Conservation (phyloP, 768 basidiomycete genomes). For the Boletus pseudopeckii region DNA sequence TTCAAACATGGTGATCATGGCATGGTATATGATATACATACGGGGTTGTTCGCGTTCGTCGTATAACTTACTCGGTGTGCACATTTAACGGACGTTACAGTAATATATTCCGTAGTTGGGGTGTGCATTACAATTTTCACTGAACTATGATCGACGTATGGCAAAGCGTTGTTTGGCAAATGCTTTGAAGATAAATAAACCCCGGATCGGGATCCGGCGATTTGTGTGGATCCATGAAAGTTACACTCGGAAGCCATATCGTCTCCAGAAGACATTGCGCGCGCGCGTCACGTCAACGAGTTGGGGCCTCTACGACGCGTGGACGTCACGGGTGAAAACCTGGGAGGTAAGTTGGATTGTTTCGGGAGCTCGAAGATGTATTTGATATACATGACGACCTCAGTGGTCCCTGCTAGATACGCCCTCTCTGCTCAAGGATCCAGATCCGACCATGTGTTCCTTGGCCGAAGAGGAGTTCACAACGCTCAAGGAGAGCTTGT, state of each 20-base stretch:
- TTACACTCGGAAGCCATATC: slow-evolving; percentile 44
- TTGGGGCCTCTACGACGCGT: slow-evolving; percentile 66
- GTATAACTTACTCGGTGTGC: neutral
- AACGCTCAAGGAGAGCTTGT: slow-evolving; percentile 35
- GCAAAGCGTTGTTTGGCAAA: slow-evolving; percentile 13
- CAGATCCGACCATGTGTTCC: too few species aligned
- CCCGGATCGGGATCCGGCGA: neutral
- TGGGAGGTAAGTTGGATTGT: slow-evolving; percentile 46
- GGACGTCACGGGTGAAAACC: slow-evolving; percentile 59
- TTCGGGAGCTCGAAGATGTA: neutral
- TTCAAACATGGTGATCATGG: neutral
- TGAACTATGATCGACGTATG: neutral
- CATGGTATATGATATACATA: neutral
- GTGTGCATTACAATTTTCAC: neutral
- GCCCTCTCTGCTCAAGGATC: slow-evolving; percentile 47
- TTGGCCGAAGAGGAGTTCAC: too few species aligned
- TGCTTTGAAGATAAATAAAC: slow-evolving; percentile 16
- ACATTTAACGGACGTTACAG: neutral
- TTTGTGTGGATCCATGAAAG: neutral
- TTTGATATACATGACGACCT: slow-evolving; percentile 15
- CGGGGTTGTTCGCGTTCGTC: neutral
- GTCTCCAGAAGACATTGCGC: slow-evolving; percentile 52
- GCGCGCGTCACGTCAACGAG: slow-evolving; percentile 63
- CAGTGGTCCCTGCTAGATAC: slow-evolving; percentile 68
- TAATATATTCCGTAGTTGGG: neutral